Evolutionary conservation across 148 eudicot species (phyloP).

Genomic region (Hydrangea macrophylla): DNA sequence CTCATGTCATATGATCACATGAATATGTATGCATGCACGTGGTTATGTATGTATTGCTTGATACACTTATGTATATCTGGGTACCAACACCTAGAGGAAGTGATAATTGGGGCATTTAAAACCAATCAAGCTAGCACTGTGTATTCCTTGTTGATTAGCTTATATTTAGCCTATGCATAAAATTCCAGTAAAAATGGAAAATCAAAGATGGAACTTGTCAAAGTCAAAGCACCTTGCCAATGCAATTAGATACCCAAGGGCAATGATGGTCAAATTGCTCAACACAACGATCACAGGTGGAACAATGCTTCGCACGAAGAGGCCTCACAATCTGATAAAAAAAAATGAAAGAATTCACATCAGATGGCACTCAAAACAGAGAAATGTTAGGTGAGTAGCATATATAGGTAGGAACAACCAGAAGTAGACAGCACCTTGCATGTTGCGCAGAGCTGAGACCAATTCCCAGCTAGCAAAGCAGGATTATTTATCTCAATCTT

Average conservation of each 20-base stretch:
- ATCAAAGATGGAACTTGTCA: conserved; percentile 12
- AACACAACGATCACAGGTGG: conserved; percentile 98
- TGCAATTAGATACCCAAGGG: conserved; percentile 97
- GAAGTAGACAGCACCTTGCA: conserved; percentile 63
- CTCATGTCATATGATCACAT: background rate
- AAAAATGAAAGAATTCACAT: background rate
- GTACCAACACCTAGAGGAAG: background rate
- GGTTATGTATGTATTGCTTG: background rate
- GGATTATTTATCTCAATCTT: conserved; percentile 82
- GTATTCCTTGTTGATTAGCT: background rate
- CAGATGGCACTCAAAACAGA: conserved; percentile 1
- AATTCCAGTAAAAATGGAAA: background rate
- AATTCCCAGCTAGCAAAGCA: conserved; percentile 86
- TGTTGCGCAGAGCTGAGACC: conserved; percentile 98
- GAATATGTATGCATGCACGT: background rate
- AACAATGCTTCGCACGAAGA: conserved; percentile 96
- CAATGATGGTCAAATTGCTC: conserved; percentile 99
- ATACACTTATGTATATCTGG: background rate
- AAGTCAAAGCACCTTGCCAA: conserved; percentile 71
- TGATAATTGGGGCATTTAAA: background rate
- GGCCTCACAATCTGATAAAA: conserved; percentile 84
- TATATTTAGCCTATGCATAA: background rate
- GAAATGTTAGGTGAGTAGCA: background rate
- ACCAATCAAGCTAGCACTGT: conserved; percentile 1
- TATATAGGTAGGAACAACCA: background rate